Percentiles rank a stretch among this genome's conserved stretches.
Evolutionary conservation across 208 protist genomes (phyloP).

Genomic region (Acanthamoeba sp.): DNA sequence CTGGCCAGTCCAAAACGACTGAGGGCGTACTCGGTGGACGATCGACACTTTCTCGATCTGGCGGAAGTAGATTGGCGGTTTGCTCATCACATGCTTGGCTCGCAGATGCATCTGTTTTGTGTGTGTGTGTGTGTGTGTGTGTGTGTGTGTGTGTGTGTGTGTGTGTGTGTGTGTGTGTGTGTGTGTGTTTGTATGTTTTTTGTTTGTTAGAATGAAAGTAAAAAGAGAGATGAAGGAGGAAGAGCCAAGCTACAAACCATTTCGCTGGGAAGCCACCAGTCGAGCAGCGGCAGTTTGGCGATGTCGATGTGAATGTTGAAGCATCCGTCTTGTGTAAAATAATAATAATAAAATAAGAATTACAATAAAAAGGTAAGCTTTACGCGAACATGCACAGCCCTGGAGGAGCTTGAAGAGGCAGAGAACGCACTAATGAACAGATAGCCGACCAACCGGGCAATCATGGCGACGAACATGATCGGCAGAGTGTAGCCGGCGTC

Average conservation of each 20-base stretch:
- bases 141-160: too few relatives aligned
- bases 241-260: neutral
- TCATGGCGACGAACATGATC: conserved; percentile 45
- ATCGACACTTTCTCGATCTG: conserved; percentile 64
- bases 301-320: conserved; percentile 68
- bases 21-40: conserved; percentile 29
- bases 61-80: conserved; percentile 62
- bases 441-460: conserved; percentile 36
- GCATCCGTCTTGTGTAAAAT: neutral
- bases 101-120: neutral
- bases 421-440: conserved; percentile 18
- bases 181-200: too few relatives aligned
- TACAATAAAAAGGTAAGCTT: neutral
- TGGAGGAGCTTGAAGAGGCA: too few relatives aligned
- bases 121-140: too few relatives aligned
- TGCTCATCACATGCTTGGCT: conserved; percentile 50
- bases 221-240: neutral
- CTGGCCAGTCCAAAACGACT: too few relatives aligned
- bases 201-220: neutral
- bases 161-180: too few relatives aligned
- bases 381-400: neutral
- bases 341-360: neutral
- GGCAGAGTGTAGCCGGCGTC: conserved; percentile 51
- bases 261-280: conserved; percentile 58
- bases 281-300: conserved; percentile 44